Evolutionary conservation across 441 rosid genomes (phyloP), one percentile per base, ranked within the genome.

Genomic region (Sinapis alba): DNA sequence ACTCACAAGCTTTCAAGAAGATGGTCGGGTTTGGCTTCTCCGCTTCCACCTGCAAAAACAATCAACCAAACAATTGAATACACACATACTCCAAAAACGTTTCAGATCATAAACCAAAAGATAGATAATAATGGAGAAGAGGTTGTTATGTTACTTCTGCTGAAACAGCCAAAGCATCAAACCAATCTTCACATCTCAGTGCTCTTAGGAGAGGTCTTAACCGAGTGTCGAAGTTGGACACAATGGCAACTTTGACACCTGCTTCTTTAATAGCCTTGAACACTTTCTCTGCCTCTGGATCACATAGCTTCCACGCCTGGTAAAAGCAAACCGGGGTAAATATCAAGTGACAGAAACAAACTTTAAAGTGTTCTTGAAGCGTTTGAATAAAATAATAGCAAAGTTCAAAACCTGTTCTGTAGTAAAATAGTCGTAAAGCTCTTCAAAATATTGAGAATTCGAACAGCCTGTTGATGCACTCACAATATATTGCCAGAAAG

Each of bases 1-100:
- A 56, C 65, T 95, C 99, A 58, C 99, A 92, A 10, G 99, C 99
- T 85, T 87, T 95, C 36, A 86, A 81, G 80, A 95, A 95, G 81
- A 95, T 95, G 7, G 85, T 95, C 18, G 99, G 99, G 81, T 95
- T 95, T 68, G 99, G 99, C 75, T 95, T 95, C 81, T 95, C 99
- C 9, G 97, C 99, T 82, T 76, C 93, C 74, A 95, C 98, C 99
- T 95, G 77, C 27, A 26, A 53, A 26, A 27, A 27, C 69, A 72
- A 53, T 27, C 6, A 66, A 77, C 69, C 51, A 59, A 56, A 72
- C 0, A 58, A 47, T 21, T 77, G 16, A 65, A 38, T 11, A 12
- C 50, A 67, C 51, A 65, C 38, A 66, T 47, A 58, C 18, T 59
- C 68, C 4, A 47, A 28, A 21, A 63, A 41, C 6, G 0, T 50